phyloP scores from a whole-genome alignment of 352 stramenopile species.

The Phytophthora europaea region DNA sequence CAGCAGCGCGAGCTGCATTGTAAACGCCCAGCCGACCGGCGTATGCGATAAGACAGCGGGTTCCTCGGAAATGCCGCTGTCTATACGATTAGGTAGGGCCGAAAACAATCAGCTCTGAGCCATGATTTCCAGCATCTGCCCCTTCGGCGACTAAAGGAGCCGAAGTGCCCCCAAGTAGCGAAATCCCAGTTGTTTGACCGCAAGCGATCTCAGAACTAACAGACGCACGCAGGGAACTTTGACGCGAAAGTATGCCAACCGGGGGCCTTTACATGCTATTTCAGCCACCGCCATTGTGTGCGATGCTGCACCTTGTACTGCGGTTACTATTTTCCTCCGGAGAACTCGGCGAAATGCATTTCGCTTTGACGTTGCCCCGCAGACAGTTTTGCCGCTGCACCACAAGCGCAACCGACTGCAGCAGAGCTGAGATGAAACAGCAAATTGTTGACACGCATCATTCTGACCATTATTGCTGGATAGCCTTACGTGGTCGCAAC shows the following conservation, averaged over 20 bases:
- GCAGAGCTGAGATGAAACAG: conserved; percentile 20
- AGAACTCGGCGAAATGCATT: conserved; percentile 27
- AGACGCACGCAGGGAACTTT: conserved; percentile 18
- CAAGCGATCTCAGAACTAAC: conserved; percentile 24
- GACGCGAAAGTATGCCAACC: conserved; percentile 25
- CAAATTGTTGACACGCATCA: conserved; percentile 18
- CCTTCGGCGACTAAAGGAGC: not conserved
- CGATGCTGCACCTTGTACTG: conserved; percentile 11
- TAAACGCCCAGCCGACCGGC: conserved; percentile 1
- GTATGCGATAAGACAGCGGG: conserved; percentile 34
- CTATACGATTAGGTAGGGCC: conserved; percentile 22
- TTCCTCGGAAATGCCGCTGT: conserved; percentile 13
- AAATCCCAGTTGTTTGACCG: conserved; percentile 11
- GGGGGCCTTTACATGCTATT: conserved; percentile 21
- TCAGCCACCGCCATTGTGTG: not conserved
- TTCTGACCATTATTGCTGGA: conserved; percentile 24
- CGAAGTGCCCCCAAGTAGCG: conserved; percentile 4
- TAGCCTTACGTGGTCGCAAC: conserved; percentile 27
- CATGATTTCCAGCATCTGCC: conserved; percentile 28
- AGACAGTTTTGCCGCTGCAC: conserved; percentile 17
- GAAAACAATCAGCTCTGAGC: conserved; percentile 22
- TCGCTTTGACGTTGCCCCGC: conserved; percentile 8
- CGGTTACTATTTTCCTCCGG: conserved; percentile 16
- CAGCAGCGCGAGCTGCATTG: conserved; percentile 18
- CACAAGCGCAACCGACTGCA: conserved; percentile 15